Evolutionary conservation across 2,329 filamentous ascomycete species (phyloP).

Genomic region (Ilyonectria mors-panacis): DNA sequence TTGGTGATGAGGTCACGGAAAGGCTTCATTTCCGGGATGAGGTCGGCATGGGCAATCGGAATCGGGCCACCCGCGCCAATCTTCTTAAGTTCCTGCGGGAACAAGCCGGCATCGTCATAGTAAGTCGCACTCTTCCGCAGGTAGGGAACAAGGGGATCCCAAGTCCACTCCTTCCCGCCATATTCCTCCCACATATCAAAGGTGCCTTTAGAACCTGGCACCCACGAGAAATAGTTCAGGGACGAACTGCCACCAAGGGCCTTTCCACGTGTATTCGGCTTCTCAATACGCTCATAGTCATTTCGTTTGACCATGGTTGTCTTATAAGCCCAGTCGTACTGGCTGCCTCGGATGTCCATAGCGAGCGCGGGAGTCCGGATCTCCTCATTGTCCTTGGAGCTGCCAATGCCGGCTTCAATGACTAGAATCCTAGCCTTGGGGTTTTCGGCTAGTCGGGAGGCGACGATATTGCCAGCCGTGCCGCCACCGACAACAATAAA

Average conservation of each 20-base stretch:
- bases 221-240: slow-evolving; percentile 76
- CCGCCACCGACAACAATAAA: slow-evolving; percentile 45
- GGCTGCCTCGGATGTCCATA: slow-evolving; percentile 67
- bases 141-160: slow-evolving; percentile 62
- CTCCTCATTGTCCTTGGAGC: slow-evolving; percentile 63
- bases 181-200: slow-evolving; percentile 79
- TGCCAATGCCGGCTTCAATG: slow-evolving; percentile 63
- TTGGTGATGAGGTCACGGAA: slow-evolving; percentile 67
- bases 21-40: slow-evolving; percentile 64
- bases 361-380: slow-evolving; percentile 67
- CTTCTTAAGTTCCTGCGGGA: slow-evolving; percentile 61
- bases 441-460: slow-evolving; percentile 54
- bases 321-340: slow-evolving; percentile 74
- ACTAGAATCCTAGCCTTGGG: slow-evolving; percentile 59
- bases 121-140: slow-evolving; percentile 70
- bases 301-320: slow-evolving; percentile 72
- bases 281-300: slow-evolving; percentile 73
- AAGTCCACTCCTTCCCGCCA: slow-evolving; percentile 78
- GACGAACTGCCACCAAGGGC: slow-evolving; percentile 71
- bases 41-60: slow-evolving; percentile 67
- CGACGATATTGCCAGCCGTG: slow-evolving; percentile 53
- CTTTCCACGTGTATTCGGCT: slow-evolving; percentile 75
- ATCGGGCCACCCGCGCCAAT: slow-evolving; percentile 67
- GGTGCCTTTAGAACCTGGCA: slow-evolving; percentile 69
- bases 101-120: slow-evolving; percentile 66